Base-by-base conservation (phyloP, 495 filamentous ascomycete genomes). In the Cercophora newfieldiana region DNA sequence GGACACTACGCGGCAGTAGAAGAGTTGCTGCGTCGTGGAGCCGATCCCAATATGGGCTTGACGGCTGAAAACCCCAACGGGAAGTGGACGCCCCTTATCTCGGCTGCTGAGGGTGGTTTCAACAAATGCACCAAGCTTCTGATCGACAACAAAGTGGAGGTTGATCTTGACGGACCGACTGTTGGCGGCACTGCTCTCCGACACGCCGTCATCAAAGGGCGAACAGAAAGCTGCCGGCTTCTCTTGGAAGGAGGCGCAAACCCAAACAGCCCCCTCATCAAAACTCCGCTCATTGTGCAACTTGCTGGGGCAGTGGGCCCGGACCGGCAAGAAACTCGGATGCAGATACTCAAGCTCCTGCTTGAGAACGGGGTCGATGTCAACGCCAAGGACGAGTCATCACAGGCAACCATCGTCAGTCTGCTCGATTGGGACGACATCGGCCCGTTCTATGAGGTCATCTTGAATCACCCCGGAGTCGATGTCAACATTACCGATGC, bases 141-240 rank as follows among this genome's bases (percentile, higher is more conserved):
- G 7, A 47, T 47, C 18, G 37, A 47, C 18, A 47, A 18, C 37
- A 47, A 47, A 47, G 37, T 18, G 37, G 37, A 47, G 7, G 7
- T 47, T 47, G 37, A 47, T 25, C 55, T 4, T 24, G 26, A 14
- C 26, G 55, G 55, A 25, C 55, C 55, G 3, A 58, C 21, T 28
- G 8, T 26, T 3, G 55, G 29, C 4, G 55, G 55, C 19, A 58
- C 55, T 30, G 55, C 55, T 14, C 24, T 58, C 19, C 55, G 55
- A 58, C 55, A 58, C 55, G 55, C 55, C 21, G 55, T 58, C 55
- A 58, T 58, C 55, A 58, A 58, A 30, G 55, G 55, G 55, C 55
- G 29, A 58, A 30, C 55, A 26, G 55, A 58, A 28, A 58, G 55
- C 29, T 58, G 55, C 26, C 21, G 8, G 26, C 19, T 58, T 26